phyloP scores from a whole-genome alignment of 1,284 basidiomycete species.

The Moniliophthora roreri region DNA sequence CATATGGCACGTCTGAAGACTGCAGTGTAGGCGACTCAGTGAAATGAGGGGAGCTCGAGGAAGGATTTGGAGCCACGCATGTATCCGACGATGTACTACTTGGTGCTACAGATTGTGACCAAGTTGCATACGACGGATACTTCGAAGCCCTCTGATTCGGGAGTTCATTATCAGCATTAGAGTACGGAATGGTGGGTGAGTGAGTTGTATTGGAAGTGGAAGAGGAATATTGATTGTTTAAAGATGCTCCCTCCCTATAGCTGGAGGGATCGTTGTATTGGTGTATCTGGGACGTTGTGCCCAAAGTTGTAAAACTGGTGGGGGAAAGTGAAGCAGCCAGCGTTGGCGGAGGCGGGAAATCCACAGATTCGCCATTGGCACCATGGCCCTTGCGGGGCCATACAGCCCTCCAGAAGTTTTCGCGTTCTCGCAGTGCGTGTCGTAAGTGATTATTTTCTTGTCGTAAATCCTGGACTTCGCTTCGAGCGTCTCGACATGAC shows the following conservation, averaged over 20 bases:
- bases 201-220: slow-evolving; percentile 42
- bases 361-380: slow-evolving; percentile 50
- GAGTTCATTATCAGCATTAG: slow-evolving; percentile 39
- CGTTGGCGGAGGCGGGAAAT: slow-evolving; percentile 52
- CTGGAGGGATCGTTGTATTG: slow-evolving; percentile 38
- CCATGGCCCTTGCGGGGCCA: slow-evolving; percentile 60
- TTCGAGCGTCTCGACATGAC: slow-evolving; percentile 66
- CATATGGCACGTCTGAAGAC: slow-evolving; percentile 54
- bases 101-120: slow-evolving; percentile 23
- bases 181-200: slow-evolving; percentile 48
- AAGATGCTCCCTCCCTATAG: background rate
- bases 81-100: slow-evolving; percentile 50
- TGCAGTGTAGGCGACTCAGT: slow-evolving; percentile 60
- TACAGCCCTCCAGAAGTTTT: slow-evolving; percentile 67
- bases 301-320: slow-evolving; percentile 22
- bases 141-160: slow-evolving; percentile 45
- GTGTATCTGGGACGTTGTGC: slow-evolving; percentile 30
- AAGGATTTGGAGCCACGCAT: slow-evolving; percentile 50
- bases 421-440: slow-evolving; percentile 65
- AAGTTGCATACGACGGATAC: slow-evolving; percentile 56
- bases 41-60: slow-evolving; percentile 51
- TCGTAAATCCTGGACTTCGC: slow-evolving; percentile 55
- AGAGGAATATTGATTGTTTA: slow-evolving; percentile 38
- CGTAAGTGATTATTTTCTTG: slow-evolving; percentile 65
- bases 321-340: slow-evolving; percentile 33